Evolutionary conservation across 2,329 filamentous ascomycete species (phyloP), one percentile per base, ranked within the genome.

Genomic region (Trichoderma sp.): DNA sequence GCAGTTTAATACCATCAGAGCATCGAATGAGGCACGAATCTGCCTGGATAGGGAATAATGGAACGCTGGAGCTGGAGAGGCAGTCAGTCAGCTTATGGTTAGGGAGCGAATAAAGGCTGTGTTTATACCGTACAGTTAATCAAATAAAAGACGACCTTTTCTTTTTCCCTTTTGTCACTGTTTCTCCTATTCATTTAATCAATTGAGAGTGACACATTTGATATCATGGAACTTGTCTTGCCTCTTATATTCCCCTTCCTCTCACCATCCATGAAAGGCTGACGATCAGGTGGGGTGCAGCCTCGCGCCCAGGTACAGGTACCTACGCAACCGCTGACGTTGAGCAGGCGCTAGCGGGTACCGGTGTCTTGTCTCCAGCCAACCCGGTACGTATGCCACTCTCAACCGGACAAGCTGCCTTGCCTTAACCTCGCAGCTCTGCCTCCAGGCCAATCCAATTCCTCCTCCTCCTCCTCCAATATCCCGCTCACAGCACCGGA

Each of bases 251-350:
- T 39, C 36, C 1, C 36, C 15, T 17, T 7, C 2, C 2, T 26
- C 3, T 26, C 28, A 15, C 20, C 57, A 43, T 17, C 15, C 39
- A 2, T 43, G 15, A 1, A 15, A 62, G 57, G 66, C 66, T 69
- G 36, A 61, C 26, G 57, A 5, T 23, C 28, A 58, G 34, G 70
- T 68, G 70, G 70, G 64, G 64, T 39, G 63, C 58, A 66, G 57
- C 55, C 47, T 63, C 47, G 50, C 34, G 43, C 43, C 43, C 17
- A 32, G 61, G 70, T 55, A 50, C 63, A 71, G 70, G 34, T 68
- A 71, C 64, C 64, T 53, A 43, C 39, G 15, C 70, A 55, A 67
- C 62, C 62, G 63, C 69, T 67, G 69, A 71, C 69, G 63, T 71
- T 71, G 63, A 70, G 43, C 57, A 69, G 39, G 39, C 57, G 28